Percentiles rank a stretch among this genome's conserved stretches.
These are phyloP conservation scores for Cryphonectria naterciae DNA, from an alignment of 2,329 filamentous ascomycete species.

Conservation along the genomic window DNA sequence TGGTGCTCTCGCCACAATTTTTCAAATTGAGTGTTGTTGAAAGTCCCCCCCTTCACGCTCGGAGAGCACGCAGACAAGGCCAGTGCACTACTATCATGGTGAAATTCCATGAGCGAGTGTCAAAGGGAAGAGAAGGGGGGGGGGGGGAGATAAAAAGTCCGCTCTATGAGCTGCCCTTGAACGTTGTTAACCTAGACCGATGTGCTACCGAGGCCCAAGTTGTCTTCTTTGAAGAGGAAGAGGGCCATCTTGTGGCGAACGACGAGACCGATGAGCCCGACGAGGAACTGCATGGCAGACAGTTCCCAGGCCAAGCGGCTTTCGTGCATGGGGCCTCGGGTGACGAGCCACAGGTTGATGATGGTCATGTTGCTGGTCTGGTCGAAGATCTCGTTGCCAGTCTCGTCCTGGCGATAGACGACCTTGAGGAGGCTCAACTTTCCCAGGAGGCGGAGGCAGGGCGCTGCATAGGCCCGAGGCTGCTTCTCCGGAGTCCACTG, in stretches of 20 bases:
- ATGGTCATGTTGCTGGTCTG: conserved; percentile 91
- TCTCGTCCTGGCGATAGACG: conserved; percentile 60
- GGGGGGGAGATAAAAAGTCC: not conserved
- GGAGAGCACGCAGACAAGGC: not conserved
- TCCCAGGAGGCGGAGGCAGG: conserved; percentile 69
- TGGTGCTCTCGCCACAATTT: not conserved
- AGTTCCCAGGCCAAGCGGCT: conserved; percentile 81
- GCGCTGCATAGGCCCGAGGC: conserved; percentile 65
- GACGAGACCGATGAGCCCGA: conserved; percentile 83
- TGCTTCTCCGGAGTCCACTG: conserved; percentile 71
- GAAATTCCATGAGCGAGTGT: not conserved
- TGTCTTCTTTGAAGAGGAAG: conserved; percentile 89
- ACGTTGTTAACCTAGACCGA: conserved; percentile 6
- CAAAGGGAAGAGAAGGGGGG: too few relatives aligned
- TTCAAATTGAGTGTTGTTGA: not conserved
- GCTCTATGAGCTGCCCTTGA: too few relatives aligned
- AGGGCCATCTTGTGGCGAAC: conserved; percentile 84
- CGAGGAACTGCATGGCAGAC: conserved; percentile 73
- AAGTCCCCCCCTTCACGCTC: not conserved
- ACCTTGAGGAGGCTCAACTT: conserved; percentile 70
- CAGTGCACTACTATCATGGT: not conserved
- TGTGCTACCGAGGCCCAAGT: conserved; percentile 51
- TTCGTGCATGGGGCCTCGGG: conserved; percentile 89
- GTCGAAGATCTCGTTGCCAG: conserved; percentile 61
- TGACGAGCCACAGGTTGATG: conserved; percentile 94